Percentiles rank a stretch among this genome's conserved stretches.
phyloP scores from a whole-genome alignment of 2,329 filamentous ascomycete genomes.

The Chrysoporthe austroafricana region DNA sequence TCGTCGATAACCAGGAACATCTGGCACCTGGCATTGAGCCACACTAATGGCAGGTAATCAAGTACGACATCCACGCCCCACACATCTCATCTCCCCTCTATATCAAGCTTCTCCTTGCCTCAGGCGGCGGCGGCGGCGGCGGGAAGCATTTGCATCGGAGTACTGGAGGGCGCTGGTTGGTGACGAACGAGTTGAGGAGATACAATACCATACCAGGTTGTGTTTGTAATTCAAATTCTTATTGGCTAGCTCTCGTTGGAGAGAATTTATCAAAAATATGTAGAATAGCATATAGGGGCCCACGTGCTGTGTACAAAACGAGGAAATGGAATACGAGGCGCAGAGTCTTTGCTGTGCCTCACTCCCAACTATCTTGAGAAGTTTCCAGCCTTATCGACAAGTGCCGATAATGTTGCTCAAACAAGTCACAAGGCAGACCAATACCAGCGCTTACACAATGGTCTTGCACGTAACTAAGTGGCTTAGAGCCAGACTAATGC shows the following conservation, averaged over 20 bases:
- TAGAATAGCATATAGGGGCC: not conserved
- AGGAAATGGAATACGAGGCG: not conserved
- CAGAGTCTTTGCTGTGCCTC: not conserved
- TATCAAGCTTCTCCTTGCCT: constrained; percentile 1
- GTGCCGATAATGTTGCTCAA: no score
- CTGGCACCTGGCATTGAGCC: constrained; percentile 13
- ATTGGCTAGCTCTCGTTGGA: not conserved
- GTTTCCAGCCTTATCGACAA: no score
- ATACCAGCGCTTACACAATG: no score
- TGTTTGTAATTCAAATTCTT: constrained; percentile 5
- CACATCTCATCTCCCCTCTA: constrained; percentile 15
- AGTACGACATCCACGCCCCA: not conserved
- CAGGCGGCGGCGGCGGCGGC: not conserved
- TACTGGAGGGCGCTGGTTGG: constrained; percentile 14
- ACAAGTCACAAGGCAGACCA: no score
- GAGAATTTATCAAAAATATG: not conserved
- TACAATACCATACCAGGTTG: not conserved
- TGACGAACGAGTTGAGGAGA: not conserved
- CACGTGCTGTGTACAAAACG: not conserved
- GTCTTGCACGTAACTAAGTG: no score
- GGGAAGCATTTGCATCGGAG: constrained; percentile 22
- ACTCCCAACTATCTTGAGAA: not conserved
- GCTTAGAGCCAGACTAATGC: no score
- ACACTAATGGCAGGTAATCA: not conserved
- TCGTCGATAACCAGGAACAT: not conserved